Base-by-base conservation (phyloP, 164 flowering plant species). In the Buxus sempervirens region DNA sequence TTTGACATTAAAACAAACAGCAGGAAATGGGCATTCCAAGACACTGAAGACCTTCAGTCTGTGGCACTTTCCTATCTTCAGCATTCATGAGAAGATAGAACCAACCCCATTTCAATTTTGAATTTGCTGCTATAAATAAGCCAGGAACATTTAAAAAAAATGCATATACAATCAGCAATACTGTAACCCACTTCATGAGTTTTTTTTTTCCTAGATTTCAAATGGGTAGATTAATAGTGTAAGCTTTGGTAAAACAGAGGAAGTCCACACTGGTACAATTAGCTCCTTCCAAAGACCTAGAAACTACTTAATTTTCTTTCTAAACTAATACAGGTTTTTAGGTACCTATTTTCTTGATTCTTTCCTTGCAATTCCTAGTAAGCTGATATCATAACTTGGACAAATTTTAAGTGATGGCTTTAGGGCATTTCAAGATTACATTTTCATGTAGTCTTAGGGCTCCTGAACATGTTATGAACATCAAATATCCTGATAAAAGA, bases 1-100 rank as follows among this genome's bases (percentile, higher is more conserved):
- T 66, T 81, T 32, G 86, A 81, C 53, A 72, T 83, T 77, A 83
- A 81, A 73, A 68, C 67, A 57, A 75, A 74, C 60, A 70, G 68
- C 60, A 69, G 75, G 75, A 83, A 86, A 67, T 90, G 92, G 93
- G 42, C 64, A 36, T 77, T 78, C 48, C 88, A 81, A 75, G 88
- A 87, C 15, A 65, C 76, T 5, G 85, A 85, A 27, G 96, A 87
- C 25, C 93, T 91, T 67, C 91, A 77, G 18, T 83, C 91, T 5
- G 76, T 79, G 48, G 86, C 88, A 15, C 88, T 84, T 65, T 81
- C 91, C 22, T 88, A 84, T 69, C 48, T 75, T 64, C 84, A 78
- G 24, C 79, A 83, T 66, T 81, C 81, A 55, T 81, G 74, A 78
- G 26, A 69, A 26, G 53, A 20, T 26, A 60, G 27, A 49, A 48